phyloP scores from a whole-genome alignment of 331 rosid species.

The Telfairia occidentalis region DNA sequence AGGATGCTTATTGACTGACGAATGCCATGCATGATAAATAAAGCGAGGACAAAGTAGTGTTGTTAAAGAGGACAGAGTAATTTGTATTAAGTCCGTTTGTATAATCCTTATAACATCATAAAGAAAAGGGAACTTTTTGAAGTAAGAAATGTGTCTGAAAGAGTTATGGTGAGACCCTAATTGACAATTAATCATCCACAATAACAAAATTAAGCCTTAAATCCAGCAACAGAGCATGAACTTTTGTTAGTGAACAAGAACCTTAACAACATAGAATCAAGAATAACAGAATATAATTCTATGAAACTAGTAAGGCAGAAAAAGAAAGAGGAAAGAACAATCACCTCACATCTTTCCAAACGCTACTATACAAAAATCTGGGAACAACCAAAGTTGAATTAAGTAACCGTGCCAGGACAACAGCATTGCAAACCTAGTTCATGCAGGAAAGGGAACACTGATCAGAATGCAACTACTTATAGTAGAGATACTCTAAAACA shows the following conservation, averaged over 20 bases:
- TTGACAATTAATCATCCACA: not conserved
- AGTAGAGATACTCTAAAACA: not conserved
- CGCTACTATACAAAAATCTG: constrained; percentile 75
- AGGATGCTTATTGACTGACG: constrained; percentile 17
- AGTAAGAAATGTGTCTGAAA: not conserved
- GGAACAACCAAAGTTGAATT: constrained; percentile 83
- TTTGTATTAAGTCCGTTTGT: not conserved
- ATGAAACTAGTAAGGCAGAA: constrained; percentile 2
- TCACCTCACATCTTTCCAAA: constrained; percentile 94
- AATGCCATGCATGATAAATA: constrained; percentile 1
- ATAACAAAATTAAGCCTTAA: not conserved
- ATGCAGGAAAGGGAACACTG: not conserved
- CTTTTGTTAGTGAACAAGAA: constrained; percentile 3
- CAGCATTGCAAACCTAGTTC: constrained; percentile 83
- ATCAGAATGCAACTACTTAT: not conserved
- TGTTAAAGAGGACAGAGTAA: not conserved
- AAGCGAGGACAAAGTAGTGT: not conserved
- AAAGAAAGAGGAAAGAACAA: constrained; percentile 16
- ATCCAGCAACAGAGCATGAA: not conserved
- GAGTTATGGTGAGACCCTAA: not conserved
- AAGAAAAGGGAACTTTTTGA: not conserved
- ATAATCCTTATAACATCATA: not conserved
- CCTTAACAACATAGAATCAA: constrained; percentile 6
- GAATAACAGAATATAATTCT: constrained; percentile 1
- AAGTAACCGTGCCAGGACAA: constrained; percentile 64